phyloP scores from a whole-genome alignment of 2,329 filamentous ascomycete species.

The Onygenales sp. region DNA sequence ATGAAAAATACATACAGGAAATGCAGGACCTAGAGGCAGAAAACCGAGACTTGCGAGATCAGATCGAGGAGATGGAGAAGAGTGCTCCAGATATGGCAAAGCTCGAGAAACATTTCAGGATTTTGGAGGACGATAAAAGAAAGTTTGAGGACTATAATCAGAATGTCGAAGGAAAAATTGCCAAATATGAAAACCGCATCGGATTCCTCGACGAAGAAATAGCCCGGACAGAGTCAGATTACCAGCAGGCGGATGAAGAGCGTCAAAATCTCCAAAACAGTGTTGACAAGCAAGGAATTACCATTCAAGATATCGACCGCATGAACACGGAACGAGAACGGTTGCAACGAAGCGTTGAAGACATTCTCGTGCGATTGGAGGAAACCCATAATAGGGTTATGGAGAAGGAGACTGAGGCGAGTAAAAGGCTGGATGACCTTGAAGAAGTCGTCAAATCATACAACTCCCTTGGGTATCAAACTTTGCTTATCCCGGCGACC shows the following conservation, averaged over 20 bases:
- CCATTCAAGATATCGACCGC: conserved; percentile 96
- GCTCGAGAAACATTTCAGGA: conserved; percentile 80
- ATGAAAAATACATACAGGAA: conserved; percentile 75
- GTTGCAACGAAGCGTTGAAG: conserved; percentile 78
- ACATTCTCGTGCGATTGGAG: conserved; percentile 64
- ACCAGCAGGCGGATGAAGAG: conserved; percentile 74
- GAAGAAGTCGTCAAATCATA: conserved; percentile 82
- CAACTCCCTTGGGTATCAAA: conserved; percentile 90
- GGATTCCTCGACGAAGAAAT: conserved; percentile 80
- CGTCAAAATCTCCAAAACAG: conserved; percentile 68
- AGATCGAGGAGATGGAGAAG: conserved; percentile 85
- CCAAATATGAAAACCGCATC: conserved; percentile 77
- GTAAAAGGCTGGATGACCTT: conserved; percentile 79
- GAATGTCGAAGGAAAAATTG: conserved; percentile 70
- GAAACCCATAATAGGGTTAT: conserved; percentile 74
- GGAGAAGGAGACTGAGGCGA: conserved; percentile 83
- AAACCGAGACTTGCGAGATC: conserved; percentile 66
- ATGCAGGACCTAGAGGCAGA: conserved; percentile 79
- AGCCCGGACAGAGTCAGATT: conserved; percentile 63
- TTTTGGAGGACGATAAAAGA: conserved; percentile 84
- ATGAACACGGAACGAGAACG: conserved; percentile 95
- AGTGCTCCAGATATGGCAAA: conserved; percentile 73
- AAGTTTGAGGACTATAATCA: conserved; percentile 96
- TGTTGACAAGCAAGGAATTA: conserved; percentile 88
- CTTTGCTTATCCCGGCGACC: conserved; percentile 75